A percentile compares a stretch with the other conserved stretches of the same genome.
phyloP scores from a whole-genome alignment of 2,329 filamentous ascomycete species.

The Hypoxylon sp. region DNA sequence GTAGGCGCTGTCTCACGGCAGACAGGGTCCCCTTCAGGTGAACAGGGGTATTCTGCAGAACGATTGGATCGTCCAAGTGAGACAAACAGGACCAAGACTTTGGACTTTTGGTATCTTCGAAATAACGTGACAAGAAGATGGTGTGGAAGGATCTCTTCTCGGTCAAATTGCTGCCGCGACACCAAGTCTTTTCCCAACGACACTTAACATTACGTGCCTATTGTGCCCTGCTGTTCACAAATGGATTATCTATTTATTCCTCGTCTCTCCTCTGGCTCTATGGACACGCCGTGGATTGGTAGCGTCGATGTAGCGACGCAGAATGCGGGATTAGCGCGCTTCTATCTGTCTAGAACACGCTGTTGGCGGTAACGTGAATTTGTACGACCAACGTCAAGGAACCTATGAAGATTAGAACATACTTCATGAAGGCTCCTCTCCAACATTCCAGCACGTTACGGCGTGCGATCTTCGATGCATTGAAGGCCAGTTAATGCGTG shows the following conservation, averaged over 20 bases:
- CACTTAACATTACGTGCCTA: conserved; percentile 22
- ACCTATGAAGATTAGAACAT: conserved; percentile 7
- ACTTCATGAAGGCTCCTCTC: conserved; percentile 11
- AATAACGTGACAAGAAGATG: conserved; percentile 51
- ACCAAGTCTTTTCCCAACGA: conserved; percentile 23
- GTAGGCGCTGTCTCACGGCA: conserved; percentile 43
- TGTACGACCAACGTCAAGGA: conserved; percentile 22
- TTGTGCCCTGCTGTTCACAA: conserved; percentile 11
- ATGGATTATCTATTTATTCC: conserved; percentile 14
- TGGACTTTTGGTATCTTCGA: conserved; percentile 41
- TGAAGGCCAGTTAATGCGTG: conserved; percentile 24
- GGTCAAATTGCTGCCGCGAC: conserved; percentile 33
- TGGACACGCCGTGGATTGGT: conserved; percentile 29
- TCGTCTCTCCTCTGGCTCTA: conserved; percentile 15
- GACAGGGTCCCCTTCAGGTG: conserved; percentile 48
- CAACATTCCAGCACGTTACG: conserved; percentile 10
- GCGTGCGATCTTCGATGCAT: conserved; percentile 22
- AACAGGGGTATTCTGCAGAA: conserved; percentile 48
- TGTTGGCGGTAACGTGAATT: conserved; percentile 22
- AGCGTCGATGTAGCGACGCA: conserved; percentile 31
- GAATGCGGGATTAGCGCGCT: conserved; percentile 41
- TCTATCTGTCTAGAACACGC: conserved; percentile 25
- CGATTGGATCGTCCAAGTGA: conserved; percentile 48
- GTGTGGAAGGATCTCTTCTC: conserved; percentile 46
- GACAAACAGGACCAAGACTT: conserved; percentile 41